Evolutionary conservation across 768 basidiomycete species (phyloP), one percentile per base, ranked within the genome.

Genomic region (Cystobasidium tubakii): DNA sequence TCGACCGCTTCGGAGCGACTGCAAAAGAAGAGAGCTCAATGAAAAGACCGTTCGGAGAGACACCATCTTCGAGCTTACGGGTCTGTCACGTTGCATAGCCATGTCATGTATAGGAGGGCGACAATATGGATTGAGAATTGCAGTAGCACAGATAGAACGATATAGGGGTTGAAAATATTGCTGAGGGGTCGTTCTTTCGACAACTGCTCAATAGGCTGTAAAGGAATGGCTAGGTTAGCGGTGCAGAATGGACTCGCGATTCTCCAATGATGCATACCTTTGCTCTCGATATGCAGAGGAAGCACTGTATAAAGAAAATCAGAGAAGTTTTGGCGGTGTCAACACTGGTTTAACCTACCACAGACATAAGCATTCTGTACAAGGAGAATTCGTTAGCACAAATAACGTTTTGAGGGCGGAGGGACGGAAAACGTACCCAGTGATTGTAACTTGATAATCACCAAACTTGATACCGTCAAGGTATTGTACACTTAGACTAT

Each of bases 391-490:
- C 7, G 21, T 36, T 66, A 36, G 42, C 29, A 25, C 43, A 7
- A 44, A 36, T 10, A 66, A 43, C 19, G 44, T 7, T n/a, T 4
- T 27, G 25, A 25, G 15, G 12, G 13, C 33, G 23, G 19, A 54
- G 21, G 19, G 15, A 67, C 9, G 19, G 19, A 19, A 53, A 21
- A 54, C 66, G 7, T 39, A 67, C 66, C 96, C 96, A 0, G 91
- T 96, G 74, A 99, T 88, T 1, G 95, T 97, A 39, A 96, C 89
- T 80, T 99, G 95, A 81, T 99, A 99, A 81, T 99, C 96, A 17
- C 96, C 96, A 81, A 94, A 97, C 82, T 98, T 98, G 85, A 99
- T 97, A 23, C 96, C 96, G 76, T 98, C 95, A 1, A 99, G 85
- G 80, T 99, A 97, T 81, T 95, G 94, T 34, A 98, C 96, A 77